Conservation (phyloP, 495 filamentous ascomycete genomes). For the Neurospora sp. region DNA sequence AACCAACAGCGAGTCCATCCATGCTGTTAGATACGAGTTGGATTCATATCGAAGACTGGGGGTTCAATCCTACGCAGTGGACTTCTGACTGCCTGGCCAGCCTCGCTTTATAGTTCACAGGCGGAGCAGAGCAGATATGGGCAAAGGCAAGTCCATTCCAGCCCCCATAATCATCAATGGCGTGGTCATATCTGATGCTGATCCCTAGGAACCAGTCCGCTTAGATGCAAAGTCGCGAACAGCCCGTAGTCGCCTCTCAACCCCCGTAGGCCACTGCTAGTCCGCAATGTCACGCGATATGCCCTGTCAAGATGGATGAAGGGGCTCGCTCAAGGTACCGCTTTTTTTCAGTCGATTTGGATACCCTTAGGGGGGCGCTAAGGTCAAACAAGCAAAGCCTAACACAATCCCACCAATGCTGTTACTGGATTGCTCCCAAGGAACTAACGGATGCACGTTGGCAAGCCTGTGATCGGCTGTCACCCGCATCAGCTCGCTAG, state of each 20-base stretch:
- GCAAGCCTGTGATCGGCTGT: no score
- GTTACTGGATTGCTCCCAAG: no score
- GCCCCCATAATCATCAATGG: neutral
- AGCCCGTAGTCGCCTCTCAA: neutral
- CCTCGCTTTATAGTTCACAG: neutral
- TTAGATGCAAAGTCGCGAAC: neutral
- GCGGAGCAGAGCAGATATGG: neutral
- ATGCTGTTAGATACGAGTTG: neutral
- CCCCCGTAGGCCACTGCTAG: neutral
- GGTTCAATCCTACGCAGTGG: neutral
- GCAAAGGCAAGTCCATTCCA: neutral
- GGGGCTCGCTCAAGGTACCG: neutral
- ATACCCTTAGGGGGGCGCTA: no score
- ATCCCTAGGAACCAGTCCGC: neutral
- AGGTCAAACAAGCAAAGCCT: no score
- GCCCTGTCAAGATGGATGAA: neutral
- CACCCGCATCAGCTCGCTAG: no score
- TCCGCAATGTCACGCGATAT: neutral
- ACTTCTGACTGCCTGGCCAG: neutral
- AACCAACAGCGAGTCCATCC: neutral
- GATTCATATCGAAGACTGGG: neutral
- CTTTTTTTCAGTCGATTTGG: no score
- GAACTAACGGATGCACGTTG: no score
- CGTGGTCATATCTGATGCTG: neutral
- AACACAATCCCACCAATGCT: no score